These are phyloP conservation scores for Tremella fuciformis DNA, from an alignment of 768 basidiomycete genomes.

Conservation along the genomic window DNA sequence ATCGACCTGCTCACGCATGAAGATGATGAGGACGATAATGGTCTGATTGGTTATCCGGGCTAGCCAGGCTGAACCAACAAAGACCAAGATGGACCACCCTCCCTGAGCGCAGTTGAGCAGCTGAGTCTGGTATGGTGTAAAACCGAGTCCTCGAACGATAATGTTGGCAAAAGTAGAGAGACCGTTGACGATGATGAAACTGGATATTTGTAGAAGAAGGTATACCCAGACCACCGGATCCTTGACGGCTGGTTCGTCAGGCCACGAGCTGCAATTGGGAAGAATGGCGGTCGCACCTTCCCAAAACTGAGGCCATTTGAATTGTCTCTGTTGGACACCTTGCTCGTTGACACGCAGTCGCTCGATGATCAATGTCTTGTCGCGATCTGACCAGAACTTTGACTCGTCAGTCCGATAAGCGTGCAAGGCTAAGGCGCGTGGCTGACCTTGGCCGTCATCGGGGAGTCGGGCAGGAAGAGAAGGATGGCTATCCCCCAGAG, in stretches of 20 bases:
- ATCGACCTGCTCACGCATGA: slow-evolving; percentile 48
- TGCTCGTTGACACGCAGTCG: slow-evolving; percentile 60
- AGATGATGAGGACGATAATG: slow-evolving; percentile 57
- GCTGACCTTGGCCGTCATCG: slow-evolving; percentile 34
- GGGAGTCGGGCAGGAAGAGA: slow-evolving; percentile 57
- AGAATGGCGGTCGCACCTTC: slow-evolving; percentile 45
- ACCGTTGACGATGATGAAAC: slow-evolving; percentile 58
- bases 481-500: slow-evolving; percentile 58
- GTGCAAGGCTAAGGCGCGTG: background rate
- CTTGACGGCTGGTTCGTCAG: slow-evolving; percentile 45
- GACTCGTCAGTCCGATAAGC: too few species aligned
- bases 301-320: slow-evolving; percentile 54
- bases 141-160: slow-evolving; percentile 57
- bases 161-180: slow-evolving; percentile 60
- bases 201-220: slow-evolving; percentile 57
- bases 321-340: slow-evolving; percentile 59
- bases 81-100: slow-evolving; percentile 49
- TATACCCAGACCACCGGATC: slow-evolving; percentile 58
- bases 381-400: slow-evolving; percentile 56
- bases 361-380: slow-evolving; percentile 58
- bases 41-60: slow-evolving; percentile 55
- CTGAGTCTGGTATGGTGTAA: slow-evolving; percentile 57
- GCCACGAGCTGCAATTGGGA: background rate
- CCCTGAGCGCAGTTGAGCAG: slow-evolving; percentile 54
- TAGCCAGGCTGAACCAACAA: slow-evolving; percentile 35